Conservation (phyloP, 306 rosid genomes). For the Cucumis cinereus region DNA sequence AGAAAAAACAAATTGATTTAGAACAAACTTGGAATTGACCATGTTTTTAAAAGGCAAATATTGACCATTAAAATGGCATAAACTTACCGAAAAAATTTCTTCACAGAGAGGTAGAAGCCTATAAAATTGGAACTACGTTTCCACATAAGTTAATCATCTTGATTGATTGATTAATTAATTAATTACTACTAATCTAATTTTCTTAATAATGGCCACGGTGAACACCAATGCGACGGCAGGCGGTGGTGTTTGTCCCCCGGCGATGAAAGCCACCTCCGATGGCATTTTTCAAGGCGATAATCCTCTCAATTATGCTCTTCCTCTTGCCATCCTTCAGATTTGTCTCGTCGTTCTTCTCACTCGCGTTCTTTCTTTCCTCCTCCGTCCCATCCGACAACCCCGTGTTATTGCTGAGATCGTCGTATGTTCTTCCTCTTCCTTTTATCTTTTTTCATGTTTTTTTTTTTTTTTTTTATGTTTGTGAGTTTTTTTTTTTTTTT, state of each 20-base stretch:
- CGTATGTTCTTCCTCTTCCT: conserved; percentile 23
- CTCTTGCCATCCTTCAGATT: conserved; percentile 49
- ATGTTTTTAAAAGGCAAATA: background rate
- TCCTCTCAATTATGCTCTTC: conserved; percentile 53
- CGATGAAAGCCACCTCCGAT: conserved; percentile 54
- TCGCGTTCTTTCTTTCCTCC: conserved; percentile 26
- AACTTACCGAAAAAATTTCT: background rate
- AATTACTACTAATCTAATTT: too few relatives aligned
- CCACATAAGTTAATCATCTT: too few relatives aligned
- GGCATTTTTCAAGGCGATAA: conserved; percentile 63
- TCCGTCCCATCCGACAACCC: conserved; percentile 39
- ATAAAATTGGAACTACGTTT: background rate
- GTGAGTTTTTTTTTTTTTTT: too few relatives aligned
- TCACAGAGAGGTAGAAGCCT: background rate
- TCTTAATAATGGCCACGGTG: too few relatives aligned
- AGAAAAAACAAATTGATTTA: too few relatives aligned
- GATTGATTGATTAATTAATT: too few relatives aligned
- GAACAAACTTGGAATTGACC: background rate
- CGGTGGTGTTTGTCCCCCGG: conserved; percentile 11
- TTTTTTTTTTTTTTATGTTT: too few relatives aligned
- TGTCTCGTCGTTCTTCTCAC: conserved; percentile 30
- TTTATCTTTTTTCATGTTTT: background rate
- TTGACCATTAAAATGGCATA: background rate
- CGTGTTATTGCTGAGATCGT: conserved; percentile 56
- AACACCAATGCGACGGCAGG: background rate